A percentile compares a stretch with the other conserved stretches of the same genome.
Evolutionary conservation across 2,329 filamentous ascomycete genomes (phyloP).

Genomic region (Calycina herbarum): DNA sequence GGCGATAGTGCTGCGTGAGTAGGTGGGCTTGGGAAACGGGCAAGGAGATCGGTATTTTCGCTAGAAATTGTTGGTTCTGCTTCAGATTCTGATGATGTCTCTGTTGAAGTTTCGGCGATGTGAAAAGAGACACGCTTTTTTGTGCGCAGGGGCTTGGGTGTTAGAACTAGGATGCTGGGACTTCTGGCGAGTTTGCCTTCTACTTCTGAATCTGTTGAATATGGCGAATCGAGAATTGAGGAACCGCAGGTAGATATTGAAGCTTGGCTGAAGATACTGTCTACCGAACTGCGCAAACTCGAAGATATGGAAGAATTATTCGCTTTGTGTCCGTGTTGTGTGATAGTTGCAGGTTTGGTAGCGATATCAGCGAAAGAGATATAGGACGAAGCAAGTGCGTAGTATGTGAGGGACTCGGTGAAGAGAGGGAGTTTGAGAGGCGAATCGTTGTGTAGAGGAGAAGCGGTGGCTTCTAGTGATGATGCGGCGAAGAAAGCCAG

Average conservation of each 20-base stretch:
- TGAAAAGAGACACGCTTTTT: constrained; percentile 37
- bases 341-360: constrained; percentile 19
- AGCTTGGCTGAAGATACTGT: constrained; percentile 33
- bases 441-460: constrained; percentile 29
- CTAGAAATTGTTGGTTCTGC: neutral
- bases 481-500: constrained; percentile 36
- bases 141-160: constrained; percentile 21
- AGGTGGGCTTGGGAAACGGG: constrained; percentile 23
- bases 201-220: constrained; percentile 14
- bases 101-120: constrained; percentile 5
- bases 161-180: constrained; percentile 1
- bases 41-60: constrained; percentile 15
- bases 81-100: constrained; percentile 10
- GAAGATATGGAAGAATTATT: constrained; percentile 25
- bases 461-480: constrained; percentile 33
- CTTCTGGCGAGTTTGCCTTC: constrained; percentile 3
- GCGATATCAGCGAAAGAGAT: constrained; percentile 29
- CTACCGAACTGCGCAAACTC: constrained; percentile 33
- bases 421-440: constrained; percentile 33
- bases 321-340: constrained; percentile 4
- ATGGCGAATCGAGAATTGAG: constrained; percentile 22
- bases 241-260: constrained; percentile 25
- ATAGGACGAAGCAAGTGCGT: constrained; percentile 29
- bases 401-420: constrained; percentile 32
- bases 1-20: constrained; percentile 6